Percentiles rank a stretch among this genome's conserved stretches.
Evolutionary conservation across 371 early-diverging fungal genomes (phyloP).

Genomic region (Actinomortierella ambigua): DNA sequence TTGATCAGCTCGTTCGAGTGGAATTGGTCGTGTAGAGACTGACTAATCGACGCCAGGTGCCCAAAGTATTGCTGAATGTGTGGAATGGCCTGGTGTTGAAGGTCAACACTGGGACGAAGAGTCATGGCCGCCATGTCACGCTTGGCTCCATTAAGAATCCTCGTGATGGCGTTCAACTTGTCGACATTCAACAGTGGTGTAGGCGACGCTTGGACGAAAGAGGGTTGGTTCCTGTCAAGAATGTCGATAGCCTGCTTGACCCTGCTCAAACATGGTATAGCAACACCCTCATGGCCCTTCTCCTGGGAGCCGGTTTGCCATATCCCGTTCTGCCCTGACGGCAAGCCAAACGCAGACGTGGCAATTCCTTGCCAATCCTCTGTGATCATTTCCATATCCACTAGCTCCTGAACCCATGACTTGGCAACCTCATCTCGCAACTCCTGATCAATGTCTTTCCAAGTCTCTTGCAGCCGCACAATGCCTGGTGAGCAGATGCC

Average conservation of each 20-base stretch:
- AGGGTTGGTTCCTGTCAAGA: slow-evolving; percentile 25
- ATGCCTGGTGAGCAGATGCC: slow-evolving; percentile 77
- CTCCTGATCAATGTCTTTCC: slow-evolving; percentile 66
- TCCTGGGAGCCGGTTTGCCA: background rate
- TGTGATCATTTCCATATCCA: slow-evolving; percentile 50
- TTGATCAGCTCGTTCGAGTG: slow-evolving; percentile 35
- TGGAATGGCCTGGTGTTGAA: background rate
- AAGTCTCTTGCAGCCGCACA: slow-evolving; percentile 74
- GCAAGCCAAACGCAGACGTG: slow-evolving; percentile 15
- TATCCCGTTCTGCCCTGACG: slow-evolving; percentile 4
- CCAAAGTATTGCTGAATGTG: slow-evolving; percentile 47
- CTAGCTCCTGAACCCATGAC: slow-evolving; percentile 64
- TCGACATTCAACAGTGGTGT: slow-evolving; percentile 27
- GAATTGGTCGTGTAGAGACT: slow-evolving; percentile 35
- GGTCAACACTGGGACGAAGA: background rate
- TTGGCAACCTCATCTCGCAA: slow-evolving; percentile 55
- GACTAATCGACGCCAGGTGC: slow-evolving; percentile 47
- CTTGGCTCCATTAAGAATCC: slow-evolving; percentile 17
- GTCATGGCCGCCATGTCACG: background rate
- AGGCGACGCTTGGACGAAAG: slow-evolving; percentile 25
- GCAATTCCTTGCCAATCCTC: slow-evolving; percentile 35
- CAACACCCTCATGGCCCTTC: background rate
- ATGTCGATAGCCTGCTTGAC: slow-evolving; percentile 34
- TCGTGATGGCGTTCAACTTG: slow-evolving; percentile 24
- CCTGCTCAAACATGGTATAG: slow-evolving; percentile 27